Percentiles rank a stretch among this genome's conserved stretches.
Conservation (phyloP, 2,329 filamentous ascomycete genomes). For the Rhinocladiella similis region DNA sequence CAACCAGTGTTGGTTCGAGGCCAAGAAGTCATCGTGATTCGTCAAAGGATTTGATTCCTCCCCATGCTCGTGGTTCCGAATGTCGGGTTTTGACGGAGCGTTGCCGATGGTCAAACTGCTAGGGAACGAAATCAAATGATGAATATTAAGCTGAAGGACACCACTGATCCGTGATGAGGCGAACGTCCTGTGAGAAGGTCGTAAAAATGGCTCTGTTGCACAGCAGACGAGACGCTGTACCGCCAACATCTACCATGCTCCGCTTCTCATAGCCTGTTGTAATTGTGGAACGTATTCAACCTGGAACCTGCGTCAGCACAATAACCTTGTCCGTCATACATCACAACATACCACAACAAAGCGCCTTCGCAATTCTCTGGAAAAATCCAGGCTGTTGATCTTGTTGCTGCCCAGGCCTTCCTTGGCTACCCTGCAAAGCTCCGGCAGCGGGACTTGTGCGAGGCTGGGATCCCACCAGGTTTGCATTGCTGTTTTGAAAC, state of each 20-base stretch:
- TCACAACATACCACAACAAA: conserved; percentile 74
- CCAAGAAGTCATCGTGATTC: conserved; percentile 22
- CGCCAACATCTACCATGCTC: no score
- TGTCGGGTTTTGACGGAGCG: not conserved
- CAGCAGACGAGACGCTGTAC: not conserved
- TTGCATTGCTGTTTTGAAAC: conserved; percentile 93
- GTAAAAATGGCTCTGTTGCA: not conserved
- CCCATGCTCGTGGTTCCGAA: not conserved
- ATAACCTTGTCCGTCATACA: conserved; percentile 2
- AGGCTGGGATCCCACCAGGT: conserved; percentile 66
- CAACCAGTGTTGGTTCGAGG: conserved; percentile 8
- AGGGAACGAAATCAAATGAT: not conserved
- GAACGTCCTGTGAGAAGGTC: not conserved
- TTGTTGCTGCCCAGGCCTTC: conserved; percentile 52
- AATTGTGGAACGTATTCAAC: not conserved
- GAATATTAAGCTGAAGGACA: not conserved
- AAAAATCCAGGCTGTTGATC: conserved; percentile 78
- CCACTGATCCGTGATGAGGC: not conserved
- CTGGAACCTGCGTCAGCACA: not conserved
- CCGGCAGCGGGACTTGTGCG: conserved; percentile 59
- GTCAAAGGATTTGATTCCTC: conserved; percentile 12
- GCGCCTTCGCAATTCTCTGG: conserved; percentile 88
- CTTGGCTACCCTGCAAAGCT: conserved; percentile 58
- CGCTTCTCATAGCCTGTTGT: no score
- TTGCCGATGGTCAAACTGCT: not conserved